Conservation (phyloP, 352 stramenopile species). For the Halophytophthora batemanensis region DNA sequence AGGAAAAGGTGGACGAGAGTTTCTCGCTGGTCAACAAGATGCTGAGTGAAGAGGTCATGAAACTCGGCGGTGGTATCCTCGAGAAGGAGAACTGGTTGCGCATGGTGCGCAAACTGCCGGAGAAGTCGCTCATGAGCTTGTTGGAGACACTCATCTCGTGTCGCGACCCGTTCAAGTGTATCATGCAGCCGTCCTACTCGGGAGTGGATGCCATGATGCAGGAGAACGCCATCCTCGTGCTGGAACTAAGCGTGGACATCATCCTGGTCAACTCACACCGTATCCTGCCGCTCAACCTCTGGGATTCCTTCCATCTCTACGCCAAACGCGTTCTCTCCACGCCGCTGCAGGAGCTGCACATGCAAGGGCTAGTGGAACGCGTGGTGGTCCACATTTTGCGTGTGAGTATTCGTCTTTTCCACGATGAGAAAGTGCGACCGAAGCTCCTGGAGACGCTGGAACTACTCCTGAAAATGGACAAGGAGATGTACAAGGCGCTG, state of each 20-base stretch:
- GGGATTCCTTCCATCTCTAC: constrained; percentile 81
- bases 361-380: constrained; percentile 75
- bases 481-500: constrained; percentile 78
- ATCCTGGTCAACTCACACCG: constrained; percentile 84
- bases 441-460: constrained; percentile 81
- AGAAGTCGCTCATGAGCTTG: constrained; percentile 56
- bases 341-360: constrained; percentile 66
- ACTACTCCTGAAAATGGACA: constrained; percentile 71
- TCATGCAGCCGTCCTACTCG: constrained; percentile 47
- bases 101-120: constrained; percentile 73
- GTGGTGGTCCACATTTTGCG: constrained; percentile 85
- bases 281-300: constrained; percentile 67
- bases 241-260: constrained; percentile 81
- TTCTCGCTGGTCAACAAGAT: constrained; percentile 81
- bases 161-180: constrained; percentile 76
- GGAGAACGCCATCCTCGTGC: constrained; percentile 85
- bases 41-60: constrained; percentile 68
- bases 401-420: constrained; percentile 84
- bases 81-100: constrained; percentile 87
- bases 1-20: constrained; percentile 75
- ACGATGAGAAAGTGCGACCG: constrained; percentile 76
- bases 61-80: constrained; percentile 66
- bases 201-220: constrained; percentile 84
- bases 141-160: constrained; percentile 76
- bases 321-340: constrained; percentile 73